Evolutionary conservation across 257 asterid genomes (phyloP).

Genomic region (Anisodus tanguticus): DNA sequence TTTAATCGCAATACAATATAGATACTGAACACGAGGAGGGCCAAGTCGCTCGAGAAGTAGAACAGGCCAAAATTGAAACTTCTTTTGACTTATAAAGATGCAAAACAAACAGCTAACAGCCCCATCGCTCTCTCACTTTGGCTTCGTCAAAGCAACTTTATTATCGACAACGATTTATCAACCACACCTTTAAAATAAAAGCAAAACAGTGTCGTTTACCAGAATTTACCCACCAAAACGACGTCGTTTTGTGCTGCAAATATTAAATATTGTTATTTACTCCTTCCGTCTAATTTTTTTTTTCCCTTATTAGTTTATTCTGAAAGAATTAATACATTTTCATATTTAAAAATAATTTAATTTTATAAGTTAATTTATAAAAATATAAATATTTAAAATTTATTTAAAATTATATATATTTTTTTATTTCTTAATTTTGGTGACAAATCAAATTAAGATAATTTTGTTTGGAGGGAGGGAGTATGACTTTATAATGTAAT

Average conservation of each 20-base stretch:
- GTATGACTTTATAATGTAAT: background rate
- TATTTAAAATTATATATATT: too few species aligned
- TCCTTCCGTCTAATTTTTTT: too few species aligned
- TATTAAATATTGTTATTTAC: background rate
- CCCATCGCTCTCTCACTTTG: constrained; percentile 3
- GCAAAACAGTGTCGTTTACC: background rate
- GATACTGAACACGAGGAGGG: background rate
- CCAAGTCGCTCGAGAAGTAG: background rate
- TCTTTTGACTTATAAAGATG: constrained; percentile 7
- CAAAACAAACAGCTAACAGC: background rate
- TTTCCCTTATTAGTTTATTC: too few species aligned
- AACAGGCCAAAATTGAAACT: background rate
- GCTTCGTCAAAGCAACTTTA: constrained; percentile 17
- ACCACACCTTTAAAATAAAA: background rate
- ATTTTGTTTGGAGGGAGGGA: too few species aligned
- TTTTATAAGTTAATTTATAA: too few species aligned
- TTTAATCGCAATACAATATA: too few species aligned
- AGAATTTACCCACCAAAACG: background rate
- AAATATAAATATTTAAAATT: too few species aligned
- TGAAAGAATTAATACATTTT: too few species aligned
- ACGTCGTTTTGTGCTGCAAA: background rate
- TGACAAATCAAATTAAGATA: too few species aligned
- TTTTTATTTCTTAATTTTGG: too few species aligned
- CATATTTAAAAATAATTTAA: too few species aligned
- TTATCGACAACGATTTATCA: constrained; percentile 15